These are phyloP conservation scores for Eleusine coracana DNA, from an alignment of 176 grass and related monocot species.

Conservation along the genomic window DNA sequence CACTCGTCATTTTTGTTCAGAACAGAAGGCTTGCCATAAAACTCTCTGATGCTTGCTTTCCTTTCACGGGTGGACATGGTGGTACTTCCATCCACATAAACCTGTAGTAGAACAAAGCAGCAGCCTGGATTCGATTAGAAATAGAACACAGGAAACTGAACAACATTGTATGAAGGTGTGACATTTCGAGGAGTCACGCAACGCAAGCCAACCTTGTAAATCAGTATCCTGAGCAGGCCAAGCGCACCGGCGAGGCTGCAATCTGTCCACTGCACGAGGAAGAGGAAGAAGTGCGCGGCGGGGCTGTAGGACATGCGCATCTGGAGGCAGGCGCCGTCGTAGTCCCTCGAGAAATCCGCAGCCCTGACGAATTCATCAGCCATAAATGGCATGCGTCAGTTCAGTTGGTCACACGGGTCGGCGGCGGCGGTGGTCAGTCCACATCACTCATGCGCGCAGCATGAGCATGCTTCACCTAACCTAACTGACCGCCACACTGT, in stretches of 20 bases:
- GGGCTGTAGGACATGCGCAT: conserved; percentile 95
- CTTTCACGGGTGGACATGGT: conserved; percentile 97
- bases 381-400: neutral
- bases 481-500: neutral
- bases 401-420: neutral
- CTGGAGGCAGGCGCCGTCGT: conserved; percentile 85
- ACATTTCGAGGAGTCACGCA: neutral
- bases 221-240: conserved; percentile 81
- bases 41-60: conserved; percentile 91
- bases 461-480: neutral
- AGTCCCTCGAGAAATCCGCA: conserved; percentile 83
- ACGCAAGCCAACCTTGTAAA: conserved; percentile 59
- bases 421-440: neutral
- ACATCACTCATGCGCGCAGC: conserved; percentile 22
- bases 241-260: conserved; percentile 91
- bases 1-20: neutral
- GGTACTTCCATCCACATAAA: conserved; percentile 90
- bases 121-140: neutral
- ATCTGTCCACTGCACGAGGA: conserved; percentile 93
- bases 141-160: neutral
- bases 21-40: conserved; percentile 65
- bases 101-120: conserved; percentile 40
- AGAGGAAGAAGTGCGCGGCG: conserved; percentile 76
- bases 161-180: neutral
- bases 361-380: conserved; percentile 48